Conservation (phyloP, 495 filamentous ascomycete species). For the Saxophila tyrrhenica region DNA sequence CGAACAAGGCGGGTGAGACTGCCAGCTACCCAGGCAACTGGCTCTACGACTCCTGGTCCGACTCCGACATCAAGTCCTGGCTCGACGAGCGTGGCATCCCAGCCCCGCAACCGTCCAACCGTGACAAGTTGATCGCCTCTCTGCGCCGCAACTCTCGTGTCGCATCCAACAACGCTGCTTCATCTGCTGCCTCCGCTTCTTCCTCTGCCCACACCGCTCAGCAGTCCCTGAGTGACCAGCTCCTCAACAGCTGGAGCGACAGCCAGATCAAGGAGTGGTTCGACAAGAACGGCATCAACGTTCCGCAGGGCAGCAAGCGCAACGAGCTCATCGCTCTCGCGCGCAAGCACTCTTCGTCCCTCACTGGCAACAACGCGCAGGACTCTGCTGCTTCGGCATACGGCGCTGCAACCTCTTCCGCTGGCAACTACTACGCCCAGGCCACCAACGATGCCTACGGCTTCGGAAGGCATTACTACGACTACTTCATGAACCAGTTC, state of each 20-base stretch:
- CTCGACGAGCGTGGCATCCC: conserved; percentile 81
- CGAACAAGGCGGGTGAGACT: conserved; percentile 75
- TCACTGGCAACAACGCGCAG: conserved; percentile 51
- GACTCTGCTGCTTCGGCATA: conserved; percentile 47
- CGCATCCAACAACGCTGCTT: conserved; percentile 53
- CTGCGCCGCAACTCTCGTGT: conserved; percentile 86
- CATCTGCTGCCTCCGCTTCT: conserved; percentile 48
- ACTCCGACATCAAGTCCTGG: conserved; percentile 69
- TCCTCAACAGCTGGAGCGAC: conserved; percentile 87
- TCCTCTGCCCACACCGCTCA: conserved; percentile 58
- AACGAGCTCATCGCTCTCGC: conserved; percentile 88
- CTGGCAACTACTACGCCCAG: conserved; percentile 63
- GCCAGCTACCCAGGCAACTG: conserved; percentile 85
- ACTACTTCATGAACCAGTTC: conserved; percentile 65
- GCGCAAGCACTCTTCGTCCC: conserved; percentile 70
- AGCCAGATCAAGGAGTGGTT: conserved; percentile 64
- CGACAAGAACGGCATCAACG: conserved; percentile 63
- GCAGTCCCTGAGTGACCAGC: conserved; percentile 60
- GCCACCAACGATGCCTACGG: conserved; percentile 59
- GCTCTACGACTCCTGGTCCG: conserved; percentile 80
- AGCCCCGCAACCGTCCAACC: conserved; percentile 72
- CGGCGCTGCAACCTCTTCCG: conserved; percentile 73
- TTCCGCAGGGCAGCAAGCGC: conserved; percentile 79
- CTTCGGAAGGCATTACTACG: conserved; percentile 42
- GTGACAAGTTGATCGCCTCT: conserved; percentile 76